Evolutionary conservation across 2,329 filamentous ascomycete species (phyloP).

Genomic region (Chaetomiaceae sp.): DNA sequence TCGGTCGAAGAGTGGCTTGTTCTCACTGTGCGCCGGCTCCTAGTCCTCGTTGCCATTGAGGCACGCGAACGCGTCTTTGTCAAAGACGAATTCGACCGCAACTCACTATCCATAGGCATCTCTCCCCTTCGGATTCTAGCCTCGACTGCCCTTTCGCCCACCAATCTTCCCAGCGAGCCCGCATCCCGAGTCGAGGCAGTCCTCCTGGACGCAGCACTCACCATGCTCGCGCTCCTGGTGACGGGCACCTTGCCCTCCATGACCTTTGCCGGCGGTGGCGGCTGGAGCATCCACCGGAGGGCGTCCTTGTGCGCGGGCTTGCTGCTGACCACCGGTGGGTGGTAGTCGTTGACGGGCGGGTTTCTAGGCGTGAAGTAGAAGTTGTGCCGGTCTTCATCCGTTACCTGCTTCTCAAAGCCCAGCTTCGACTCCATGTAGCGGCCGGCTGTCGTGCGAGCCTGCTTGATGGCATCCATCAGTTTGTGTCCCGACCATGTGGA

Average conservation of each 20-base stretch:
- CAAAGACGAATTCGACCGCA: constrained; percentile 20
- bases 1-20: constrained; percentile 28
- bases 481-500: constrained; percentile 51
- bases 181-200: constrained; percentile 40
- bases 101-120: constrained; percentile 29
- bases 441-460: constrained; percentile 54
- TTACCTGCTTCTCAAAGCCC: constrained; percentile 49
- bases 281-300: constrained; percentile 87
- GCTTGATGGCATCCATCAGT: constrained; percentile 54
- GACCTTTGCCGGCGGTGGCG: constrained; percentile 80
- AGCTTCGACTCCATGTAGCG: constrained; percentile 51
- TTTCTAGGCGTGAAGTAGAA: constrained; percentile 59
- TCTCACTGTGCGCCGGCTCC: constrained; percentile 27
- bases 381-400: constrained; percentile 47
- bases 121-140: constrained; percentile 44
- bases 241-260: constrained; percentile 84
- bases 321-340: constrained; percentile 78
- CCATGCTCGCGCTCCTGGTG: constrained; percentile 56
- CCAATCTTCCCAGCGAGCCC: constrained; percentile 39
- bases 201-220: constrained; percentile 46
- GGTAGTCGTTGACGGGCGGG: constrained; percentile 79
- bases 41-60: constrained; percentile 25
- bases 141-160: constrained; percentile 44
- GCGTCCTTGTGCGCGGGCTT: constrained; percentile 65
- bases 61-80: constrained; percentile 24